These are phyloP conservation scores for Thelonectria discophora DNA, from an alignment of 2,329 filamentous ascomycete species.

Conservation along the genomic window DNA sequence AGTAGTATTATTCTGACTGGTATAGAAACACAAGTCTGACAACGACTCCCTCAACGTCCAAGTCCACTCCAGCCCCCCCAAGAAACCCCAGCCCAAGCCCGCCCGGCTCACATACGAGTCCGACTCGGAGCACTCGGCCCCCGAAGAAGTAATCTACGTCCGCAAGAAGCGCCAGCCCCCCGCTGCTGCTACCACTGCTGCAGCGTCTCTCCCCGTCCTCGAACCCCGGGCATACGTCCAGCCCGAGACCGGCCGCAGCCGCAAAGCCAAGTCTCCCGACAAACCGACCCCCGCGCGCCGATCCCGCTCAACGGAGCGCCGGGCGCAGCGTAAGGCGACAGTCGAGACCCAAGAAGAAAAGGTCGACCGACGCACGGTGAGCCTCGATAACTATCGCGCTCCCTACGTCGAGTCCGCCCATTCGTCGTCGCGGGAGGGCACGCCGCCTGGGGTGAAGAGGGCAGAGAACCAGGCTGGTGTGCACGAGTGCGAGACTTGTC, in stretches of 20 bases:
- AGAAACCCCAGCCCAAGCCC: not conserved
- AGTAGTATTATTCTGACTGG: not conserved
- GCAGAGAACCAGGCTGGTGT: not conserved
- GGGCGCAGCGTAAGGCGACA: constrained; percentile 38
- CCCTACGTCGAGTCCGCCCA: constrained; percentile 42
- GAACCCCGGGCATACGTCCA: not conserved
- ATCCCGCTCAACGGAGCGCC: constrained; percentile 41
- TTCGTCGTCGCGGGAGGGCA: constrained; percentile 10
- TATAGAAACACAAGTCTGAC: not conserved
- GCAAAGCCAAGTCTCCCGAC: constrained; percentile 26
- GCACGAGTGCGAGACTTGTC: not conserved
- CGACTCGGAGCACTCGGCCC: not conserved
- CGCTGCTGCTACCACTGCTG: not conserved
- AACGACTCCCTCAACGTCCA: constrained; percentile 15
- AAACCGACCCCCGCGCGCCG: constrained; percentile 34
- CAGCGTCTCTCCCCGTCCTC: not conserved
- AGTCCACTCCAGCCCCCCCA: not conserved
- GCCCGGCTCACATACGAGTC: not conserved
- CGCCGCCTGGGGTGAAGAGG: not conserved
- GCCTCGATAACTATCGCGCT: constrained; percentile 32
- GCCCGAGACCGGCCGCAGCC: not conserved
- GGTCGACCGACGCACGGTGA: constrained; percentile 1
- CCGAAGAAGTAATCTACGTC: constrained; percentile 1
- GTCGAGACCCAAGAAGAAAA: constrained; percentile 1
- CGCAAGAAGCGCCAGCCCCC: not conserved